Base-by-base conservation (phyloP, 2,329 filamentous ascomycete genomes). In the Ophiostoma quercus region DNA sequence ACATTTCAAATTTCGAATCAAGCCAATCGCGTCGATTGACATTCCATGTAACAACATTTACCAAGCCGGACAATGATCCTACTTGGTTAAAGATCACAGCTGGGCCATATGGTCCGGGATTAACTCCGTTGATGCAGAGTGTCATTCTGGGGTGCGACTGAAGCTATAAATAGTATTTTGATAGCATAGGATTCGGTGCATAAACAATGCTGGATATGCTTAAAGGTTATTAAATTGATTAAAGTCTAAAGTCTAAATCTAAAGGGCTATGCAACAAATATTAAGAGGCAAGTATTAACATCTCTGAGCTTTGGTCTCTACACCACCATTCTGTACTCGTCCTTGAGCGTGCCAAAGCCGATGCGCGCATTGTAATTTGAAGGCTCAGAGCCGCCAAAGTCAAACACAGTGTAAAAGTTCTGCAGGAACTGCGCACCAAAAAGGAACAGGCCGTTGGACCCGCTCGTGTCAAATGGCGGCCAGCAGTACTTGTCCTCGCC, bases 401-500 rank as follows among this genome's bases (percentile, higher is more conserved):
- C 60, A 12, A 63, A 63, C 25, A 63, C 60, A 11, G 60, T 63
- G 32, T 63, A 63, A 9, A 14, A 63, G 60, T 63, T 63, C 19
- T 63, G 60, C 32, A 63, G 19, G 19, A 63, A 63, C 5, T 63
- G 14, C 8, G 14, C 60, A 32, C 60, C 60, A 16, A 63, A 22
- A 16, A 63, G 60, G 14, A 34, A 63, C 32, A 63, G 60, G 9
- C 60, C 60, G 14, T 9, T 14, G 14, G 32, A 34, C 1, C 19
- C 60, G 32, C 29, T 63, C 16, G 60, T 6, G 32, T 63, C 32
- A 39, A 63, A 63, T 7, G 60, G 60, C 60, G 60, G 60, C 60
- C 60, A 63, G 60, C 60, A 63, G 60, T 63, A 63, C 32, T 63
- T 63, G 60, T 63, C 60, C 60, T 63, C 60, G 32, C 60, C 60